phyloP scores from a whole-genome alignment of 495 filamentous ascomycete species.

The Aspergillus haitiensis region DNA sequence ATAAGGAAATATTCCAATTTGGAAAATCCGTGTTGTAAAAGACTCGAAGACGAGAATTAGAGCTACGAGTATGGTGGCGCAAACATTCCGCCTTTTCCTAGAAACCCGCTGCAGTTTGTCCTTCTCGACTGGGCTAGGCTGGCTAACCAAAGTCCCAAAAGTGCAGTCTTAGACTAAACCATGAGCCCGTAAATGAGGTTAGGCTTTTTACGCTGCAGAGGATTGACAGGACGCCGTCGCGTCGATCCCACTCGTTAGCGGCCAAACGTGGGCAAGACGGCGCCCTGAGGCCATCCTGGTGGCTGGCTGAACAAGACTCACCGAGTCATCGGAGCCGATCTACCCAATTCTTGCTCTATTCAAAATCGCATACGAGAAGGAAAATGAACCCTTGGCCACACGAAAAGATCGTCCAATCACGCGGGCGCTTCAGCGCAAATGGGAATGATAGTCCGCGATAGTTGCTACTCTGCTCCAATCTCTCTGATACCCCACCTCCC shows the following conservation, averaged over 20 bases:
- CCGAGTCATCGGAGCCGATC: background rate
- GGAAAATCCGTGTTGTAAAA: background rate
- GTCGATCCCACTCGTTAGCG: background rate
- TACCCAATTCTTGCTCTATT: background rate
- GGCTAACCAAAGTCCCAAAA: background rate
- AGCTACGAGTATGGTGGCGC: background rate
- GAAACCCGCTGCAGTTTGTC: background rate
- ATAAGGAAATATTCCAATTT: background rate
- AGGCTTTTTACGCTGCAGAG: conserved; percentile 13
- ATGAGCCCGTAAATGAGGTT: background rate
- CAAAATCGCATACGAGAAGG: background rate
- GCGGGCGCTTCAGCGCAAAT: no score
- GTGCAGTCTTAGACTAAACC: background rate
- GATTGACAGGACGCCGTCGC: conserved; percentile 13
- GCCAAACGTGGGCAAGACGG: background rate
- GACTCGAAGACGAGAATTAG: background rate
- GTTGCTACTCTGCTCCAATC: background rate
- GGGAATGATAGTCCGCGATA: conserved; percentile 3
- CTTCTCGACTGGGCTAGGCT: conserved; percentile 1
- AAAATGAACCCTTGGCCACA: background rate
- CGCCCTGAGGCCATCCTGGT: background rate
- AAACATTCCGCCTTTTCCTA: background rate
- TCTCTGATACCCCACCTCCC: background rate
- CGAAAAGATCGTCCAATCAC: background rate
- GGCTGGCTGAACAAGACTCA: conserved; percentile 16